Conservation (phyloP, 768 basidiomycete genomes). For the Megacollybia marginata region DNA sequence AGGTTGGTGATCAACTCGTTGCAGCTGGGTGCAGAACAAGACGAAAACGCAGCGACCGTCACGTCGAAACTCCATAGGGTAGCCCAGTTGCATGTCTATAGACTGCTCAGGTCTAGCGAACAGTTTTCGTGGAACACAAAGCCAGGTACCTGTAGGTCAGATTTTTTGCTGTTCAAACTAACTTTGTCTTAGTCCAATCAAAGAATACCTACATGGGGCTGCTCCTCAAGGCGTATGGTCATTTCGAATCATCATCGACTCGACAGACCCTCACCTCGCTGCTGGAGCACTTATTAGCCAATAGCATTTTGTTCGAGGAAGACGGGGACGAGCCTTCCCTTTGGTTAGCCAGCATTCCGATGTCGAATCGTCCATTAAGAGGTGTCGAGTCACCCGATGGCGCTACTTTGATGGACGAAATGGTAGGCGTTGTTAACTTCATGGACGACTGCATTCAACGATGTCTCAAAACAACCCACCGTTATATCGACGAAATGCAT, state of each 20-base stretch:
- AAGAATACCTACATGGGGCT: constrained; percentile 64
- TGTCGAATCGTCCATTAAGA: constrained; percentile 22
- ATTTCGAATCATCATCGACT: constrained; percentile 42
- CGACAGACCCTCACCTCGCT: constrained; percentile 41
- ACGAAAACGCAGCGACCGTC: constrained; percentile 24
- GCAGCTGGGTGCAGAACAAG: constrained; percentile 10
- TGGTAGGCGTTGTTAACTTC: constrained; percentile 52
- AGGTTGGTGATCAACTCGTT: constrained; percentile 45
- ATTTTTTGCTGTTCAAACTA: background rate
- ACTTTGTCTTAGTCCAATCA: constrained; percentile 26
- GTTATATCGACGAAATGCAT: constrained; percentile 72
- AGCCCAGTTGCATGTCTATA: constrained; percentile 70
- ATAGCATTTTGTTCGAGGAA: constrained; percentile 77
- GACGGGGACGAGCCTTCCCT: constrained; percentile 60
- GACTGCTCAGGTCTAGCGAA: constrained; percentile 66
- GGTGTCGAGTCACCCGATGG: constrained; percentile 43
- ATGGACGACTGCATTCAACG: constrained; percentile 83
- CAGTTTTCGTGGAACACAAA: constrained; percentile 77
- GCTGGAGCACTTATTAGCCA: constrained; percentile 55
- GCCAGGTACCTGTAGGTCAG: constrained; percentile 40
- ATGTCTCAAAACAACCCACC: constrained; percentile 76
- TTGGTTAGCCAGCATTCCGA: constrained; percentile 69
- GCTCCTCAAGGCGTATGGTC: constrained; percentile 58
- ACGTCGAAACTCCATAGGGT: constrained; percentile 32
- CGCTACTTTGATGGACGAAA: constrained; percentile 37